Conservation (phyloP, 208 protist genomes). For the Vickermania spadyakhi region DNA sequence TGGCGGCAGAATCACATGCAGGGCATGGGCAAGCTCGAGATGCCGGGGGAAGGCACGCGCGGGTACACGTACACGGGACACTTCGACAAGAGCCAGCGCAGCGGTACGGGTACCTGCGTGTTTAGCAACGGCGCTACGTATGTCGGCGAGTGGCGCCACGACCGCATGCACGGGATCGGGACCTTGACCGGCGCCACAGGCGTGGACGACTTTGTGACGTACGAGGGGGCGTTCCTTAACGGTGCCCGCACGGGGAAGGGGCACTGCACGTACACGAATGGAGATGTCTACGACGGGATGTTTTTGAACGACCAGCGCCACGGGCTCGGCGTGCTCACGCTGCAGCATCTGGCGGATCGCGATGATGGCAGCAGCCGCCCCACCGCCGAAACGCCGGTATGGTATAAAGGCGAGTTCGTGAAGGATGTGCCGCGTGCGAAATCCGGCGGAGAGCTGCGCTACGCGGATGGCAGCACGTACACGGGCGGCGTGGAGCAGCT, state of each 20-base stretch:
- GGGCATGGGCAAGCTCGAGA: conserved; percentile 39
- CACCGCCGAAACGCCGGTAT: conserved; percentile 9
- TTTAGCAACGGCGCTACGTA: conserved; percentile 72
- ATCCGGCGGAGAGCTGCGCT: conserved; percentile 27
- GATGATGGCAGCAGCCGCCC: not conserved
- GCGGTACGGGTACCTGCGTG: conserved; percentile 54
- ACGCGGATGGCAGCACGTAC: conserved; percentile 64
- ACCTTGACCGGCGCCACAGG: conserved; percentile 30
- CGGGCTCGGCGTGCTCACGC: conserved; percentile 43
- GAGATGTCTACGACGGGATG: conserved; percentile 55
- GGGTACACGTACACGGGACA: conserved; percentile 63
- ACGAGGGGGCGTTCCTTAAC: conserved; percentile 47
- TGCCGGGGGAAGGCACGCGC: conserved; percentile 20
- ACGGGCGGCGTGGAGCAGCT: conserved; percentile 32
- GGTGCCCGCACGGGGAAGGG: conserved; percentile 63
- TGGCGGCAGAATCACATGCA: conserved; percentile 48
- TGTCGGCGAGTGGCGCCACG: conserved; percentile 68
- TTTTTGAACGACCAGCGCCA: conserved; percentile 60
- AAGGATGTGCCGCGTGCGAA: conserved; percentile 20
- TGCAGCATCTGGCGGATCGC: conserved; percentile 9
- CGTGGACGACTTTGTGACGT: conserved; percentile 52
- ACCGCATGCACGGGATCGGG: conserved; percentile 77
- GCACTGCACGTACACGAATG: conserved; percentile 54
- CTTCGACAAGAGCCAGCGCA: conserved; percentile 46
- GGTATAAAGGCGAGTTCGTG: conserved; percentile 54